Conservation (phyloP, 169 alveolate genomes). For the Theileria annulata region DNA sequence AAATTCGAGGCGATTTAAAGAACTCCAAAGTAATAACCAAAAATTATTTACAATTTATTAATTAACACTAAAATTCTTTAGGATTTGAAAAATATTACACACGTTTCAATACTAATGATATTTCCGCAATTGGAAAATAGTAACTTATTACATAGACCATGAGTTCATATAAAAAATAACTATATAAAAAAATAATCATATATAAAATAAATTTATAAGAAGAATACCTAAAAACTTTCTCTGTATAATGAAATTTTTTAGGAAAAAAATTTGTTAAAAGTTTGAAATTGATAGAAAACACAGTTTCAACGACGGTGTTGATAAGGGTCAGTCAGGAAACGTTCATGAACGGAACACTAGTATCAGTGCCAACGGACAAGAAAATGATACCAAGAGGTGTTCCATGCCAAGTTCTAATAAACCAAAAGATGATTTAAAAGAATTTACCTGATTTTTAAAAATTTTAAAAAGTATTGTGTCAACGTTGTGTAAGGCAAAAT, state of each 20-base stretch:
- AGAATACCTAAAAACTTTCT: neutral
- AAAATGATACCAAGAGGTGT: conserved; percentile 18
- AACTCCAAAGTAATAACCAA: neutral
- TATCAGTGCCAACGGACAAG: conserved; percentile 18
- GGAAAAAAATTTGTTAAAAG: neutral
- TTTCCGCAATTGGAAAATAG: neutral
- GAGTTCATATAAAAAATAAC: no score
- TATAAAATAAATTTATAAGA: neutral
- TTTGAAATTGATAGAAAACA: neutral
- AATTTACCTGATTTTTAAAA: neutral
- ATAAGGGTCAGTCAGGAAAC: conserved; percentile 1
- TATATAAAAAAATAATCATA: no score
- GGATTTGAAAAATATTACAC: neutral
- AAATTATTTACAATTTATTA: no score
- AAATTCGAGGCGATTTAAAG: neutral
- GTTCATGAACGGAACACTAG: neutral
- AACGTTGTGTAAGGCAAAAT: neutral
- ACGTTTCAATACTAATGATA: neutral
- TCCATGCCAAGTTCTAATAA: conserved; percentile 10
- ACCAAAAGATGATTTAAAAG: neutral
- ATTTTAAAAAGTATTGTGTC: neutral
- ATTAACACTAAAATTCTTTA: no score
- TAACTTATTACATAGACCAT: neutral
- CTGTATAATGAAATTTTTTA: neutral
- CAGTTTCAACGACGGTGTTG: conserved; percentile 5